Evolutionary conservation across 495 filamentous ascomycete genomes (phyloP).

Genomic region (Aspergillus sparsus): DNA sequence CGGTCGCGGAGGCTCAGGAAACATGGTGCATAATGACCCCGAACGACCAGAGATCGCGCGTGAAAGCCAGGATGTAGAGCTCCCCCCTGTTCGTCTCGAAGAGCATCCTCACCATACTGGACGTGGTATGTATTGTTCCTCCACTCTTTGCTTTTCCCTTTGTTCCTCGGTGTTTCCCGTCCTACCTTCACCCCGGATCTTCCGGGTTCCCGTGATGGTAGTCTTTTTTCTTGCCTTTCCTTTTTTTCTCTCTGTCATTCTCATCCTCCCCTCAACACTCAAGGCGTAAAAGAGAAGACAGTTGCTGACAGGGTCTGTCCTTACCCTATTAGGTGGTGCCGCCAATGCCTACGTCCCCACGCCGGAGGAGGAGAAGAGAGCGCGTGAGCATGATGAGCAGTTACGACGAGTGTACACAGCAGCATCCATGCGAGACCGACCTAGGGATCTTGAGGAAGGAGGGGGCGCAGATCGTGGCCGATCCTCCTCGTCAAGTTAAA

Average conservation of each 20-base stretch:
- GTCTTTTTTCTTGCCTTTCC: not conserved
- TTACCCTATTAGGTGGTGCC: slow-evolving; percentile 36
- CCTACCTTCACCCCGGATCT: not conserved
- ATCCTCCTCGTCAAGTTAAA: slow-evolving; percentile 25
- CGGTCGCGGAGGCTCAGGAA: slow-evolving; percentile 70
- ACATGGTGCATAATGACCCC: slow-evolving; percentile 73
- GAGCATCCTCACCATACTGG: slow-evolving; percentile 47
- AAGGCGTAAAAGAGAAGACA: not conserved
- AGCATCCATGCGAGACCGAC: slow-evolving; percentile 37
- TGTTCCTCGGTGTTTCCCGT: not conserved
- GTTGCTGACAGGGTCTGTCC: not conserved
- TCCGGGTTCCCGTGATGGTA: not conserved
- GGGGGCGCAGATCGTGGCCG: slow-evolving; percentile 29
- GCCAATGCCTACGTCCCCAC: slow-evolving; percentile 48
- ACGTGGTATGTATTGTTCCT: slow-evolving; percentile 39
- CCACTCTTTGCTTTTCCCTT: not conserved
- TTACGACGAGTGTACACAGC: slow-evolving; percentile 37
- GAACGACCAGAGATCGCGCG: slow-evolving; percentile 66
- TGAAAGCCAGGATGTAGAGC: slow-evolving; percentile 75
- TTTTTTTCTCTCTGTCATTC: not conserved
- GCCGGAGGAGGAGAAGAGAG: slow-evolving; percentile 40
- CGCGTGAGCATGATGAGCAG: slow-evolving; percentile 39
- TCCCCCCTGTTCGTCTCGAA: slow-evolving; percentile 51
- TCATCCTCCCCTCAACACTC: too few species aligned
- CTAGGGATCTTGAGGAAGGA: slow-evolving; percentile 37